Evolutionary conservation across 768 basidiomycete genomes (phyloP), one percentile per base, ranked within the genome.

Genomic region (Auricularia sp.): DNA sequence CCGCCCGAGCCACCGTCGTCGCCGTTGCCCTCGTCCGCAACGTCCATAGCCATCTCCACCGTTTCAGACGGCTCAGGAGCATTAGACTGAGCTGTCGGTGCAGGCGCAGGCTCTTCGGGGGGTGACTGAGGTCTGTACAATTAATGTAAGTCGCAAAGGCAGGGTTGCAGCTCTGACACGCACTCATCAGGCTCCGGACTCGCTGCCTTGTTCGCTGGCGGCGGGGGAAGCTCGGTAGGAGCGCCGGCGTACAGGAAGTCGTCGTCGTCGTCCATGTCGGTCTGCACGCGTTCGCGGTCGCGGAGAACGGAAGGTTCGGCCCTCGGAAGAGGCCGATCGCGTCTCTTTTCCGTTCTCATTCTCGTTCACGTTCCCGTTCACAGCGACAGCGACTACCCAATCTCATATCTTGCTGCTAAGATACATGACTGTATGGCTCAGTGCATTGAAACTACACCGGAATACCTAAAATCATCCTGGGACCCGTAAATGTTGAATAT

Each of bases 201-300:
- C 39, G 12, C 39, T 2, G 61, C 33, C 36, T 65, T 73, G 73
- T 64, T 74, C 74, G 65, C 72, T 74, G 56, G 73, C 68, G 67
- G 70, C 73, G 74, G 71, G 61, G 74, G 64, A 63, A 75, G 71
- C 54, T 76, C 65, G 65, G 72, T 71, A 8, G 76, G 68, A 53
- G 83, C 77, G 65, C 81, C 81, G 64, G 89, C 89, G 69, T 90
- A 91, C 67, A 90, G 76, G 72, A 87, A 90, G 33, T 88, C 87
- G 74, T 91, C 88, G 71, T 91, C 89, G 76, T 90, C 88, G 72
- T 90, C 87, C 56, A 59, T 59, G 14, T 4, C 33, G 23, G 14
- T 12, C 23, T 12, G 56, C 33, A 6, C 47, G 21, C 12, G 47
- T 18, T 29, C 47, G 47, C 47, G 47, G 14, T 6, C 18, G 18